Base-by-base conservation (phyloP, 495 filamentous ascomycete genomes). In the Penicillium chermesinum region DNA sequence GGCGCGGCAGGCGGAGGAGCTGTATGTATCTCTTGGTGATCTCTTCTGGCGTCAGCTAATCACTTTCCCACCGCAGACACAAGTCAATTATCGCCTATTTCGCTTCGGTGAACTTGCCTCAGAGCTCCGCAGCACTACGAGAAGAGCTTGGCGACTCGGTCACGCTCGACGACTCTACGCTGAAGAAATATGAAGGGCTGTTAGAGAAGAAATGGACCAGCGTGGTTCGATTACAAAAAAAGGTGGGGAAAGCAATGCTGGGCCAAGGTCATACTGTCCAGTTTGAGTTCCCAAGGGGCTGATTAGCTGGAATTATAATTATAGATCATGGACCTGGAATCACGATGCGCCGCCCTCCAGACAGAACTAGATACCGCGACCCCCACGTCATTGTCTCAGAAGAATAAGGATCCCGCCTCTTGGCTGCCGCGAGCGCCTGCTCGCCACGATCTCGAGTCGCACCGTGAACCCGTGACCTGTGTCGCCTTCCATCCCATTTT, bases 181-280 rank as follows among this genome's bases (percentile, higher is more conserved):
- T 88, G 88, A 62, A 60, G 57, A 60, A 57, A 54, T 55, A 59
- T 44, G 56, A 57, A 44, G 86, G 86, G 1, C 65, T 96, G n/a
- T 64, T 94, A 62, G 91, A 93, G 73, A 93, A 91, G 75, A 95
- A 95, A 72, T 96, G 90, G 90, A 95, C 90, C n/a, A 91, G 86
- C 56, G 87, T 95, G 7, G 87, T 94, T 52, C 77, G 89, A 47
- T 70, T 95, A 66, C 89, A 95, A 64, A 95, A 94, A 69, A 95
- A 91, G 85, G 88, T 87, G 62, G 25, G 70, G 49, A 46, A n/a
- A 8, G 30, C 41, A 36, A 19, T 38, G 14, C 35, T 21, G 10
- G 25, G 25, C 33, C 19, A 8, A 37, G 14, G 25, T 30, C 34
- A 15, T 19, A 20, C n/a, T 40, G 5, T 20, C 5, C 17, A 6